Evolutionary conservation across 1,284 basidiomycete species (phyloP).

Genomic region (Cutaneotrichosporon daszewskae): DNA sequence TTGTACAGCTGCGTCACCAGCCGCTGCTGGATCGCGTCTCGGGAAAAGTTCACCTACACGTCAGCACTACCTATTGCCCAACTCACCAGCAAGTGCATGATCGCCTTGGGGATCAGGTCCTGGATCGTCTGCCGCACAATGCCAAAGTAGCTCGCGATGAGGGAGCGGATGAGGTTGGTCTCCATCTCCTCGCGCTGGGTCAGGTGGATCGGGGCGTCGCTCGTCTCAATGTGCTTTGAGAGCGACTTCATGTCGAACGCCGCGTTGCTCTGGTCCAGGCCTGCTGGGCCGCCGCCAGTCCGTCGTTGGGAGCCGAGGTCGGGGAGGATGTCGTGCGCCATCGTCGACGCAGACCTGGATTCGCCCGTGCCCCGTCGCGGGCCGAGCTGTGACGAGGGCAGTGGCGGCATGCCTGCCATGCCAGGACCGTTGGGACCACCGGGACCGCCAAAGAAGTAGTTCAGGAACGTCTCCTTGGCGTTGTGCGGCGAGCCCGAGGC

Average conservation of each 20-base stretch:
- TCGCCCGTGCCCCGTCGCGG: not conserved
- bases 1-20: conserved; percentile 90
- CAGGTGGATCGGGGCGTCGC: conserved; percentile 55
- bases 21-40: conserved; percentile 91
- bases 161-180: conserved; percentile 84
- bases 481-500: conserved; percentile 39
- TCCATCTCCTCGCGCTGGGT: conserved; percentile 90
- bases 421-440: conserved; percentile 18
- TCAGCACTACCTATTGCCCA: not conserved
- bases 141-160: conserved; percentile 92
- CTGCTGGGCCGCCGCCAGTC: conserved; percentile 42
- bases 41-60: conserved; percentile 83
- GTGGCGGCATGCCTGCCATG: conserved; percentile 1
- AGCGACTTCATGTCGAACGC: conserved; percentile 99
- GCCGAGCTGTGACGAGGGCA: conserved; percentile 2
- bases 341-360: not conserved
- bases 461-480: conserved; percentile 83
- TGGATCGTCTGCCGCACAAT: conserved; percentile 96
- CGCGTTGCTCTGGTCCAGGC: conserved; percentile 71
- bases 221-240: conserved; percentile 86
- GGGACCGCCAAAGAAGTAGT: conserved; percentile 86
- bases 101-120: conserved; percentile 92
- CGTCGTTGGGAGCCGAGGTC: conserved; percentile 41
- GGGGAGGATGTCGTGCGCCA: conserved; percentile 35
- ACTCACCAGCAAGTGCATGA: conserved; percentile 65